Percentiles rank a stretch among this genome's conserved stretches.
Evolutionary conservation across 1,139 yeast genomes (phyloP).

Genomic region (Tardiomyces depauwii): DNA sequence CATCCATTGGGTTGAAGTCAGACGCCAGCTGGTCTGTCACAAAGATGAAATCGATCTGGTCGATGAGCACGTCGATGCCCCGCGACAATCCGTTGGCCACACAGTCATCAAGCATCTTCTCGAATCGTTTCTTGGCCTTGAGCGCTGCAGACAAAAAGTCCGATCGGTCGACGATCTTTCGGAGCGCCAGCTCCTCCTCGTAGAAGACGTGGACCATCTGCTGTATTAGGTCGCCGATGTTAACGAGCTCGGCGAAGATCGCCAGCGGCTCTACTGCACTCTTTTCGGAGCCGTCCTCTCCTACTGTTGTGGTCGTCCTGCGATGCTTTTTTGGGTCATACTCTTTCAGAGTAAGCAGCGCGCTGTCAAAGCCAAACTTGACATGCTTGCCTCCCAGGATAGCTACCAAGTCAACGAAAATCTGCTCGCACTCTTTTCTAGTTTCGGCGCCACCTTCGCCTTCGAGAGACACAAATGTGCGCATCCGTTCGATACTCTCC

Average conservation of each 20-base stretch:
- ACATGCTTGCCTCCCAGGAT: slow-evolving; percentile 65
- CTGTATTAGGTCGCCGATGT: slow-evolving; percentile 82
- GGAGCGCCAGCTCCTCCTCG: slow-evolving; percentile 65
- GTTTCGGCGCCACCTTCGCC: slow-evolving; percentile 24
- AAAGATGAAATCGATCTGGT: slow-evolving; percentile 52
- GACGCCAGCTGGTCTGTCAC: slow-evolving; percentile 41
- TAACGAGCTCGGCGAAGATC: slow-evolving; percentile 79
- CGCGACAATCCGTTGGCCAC: slow-evolving; percentile 89
- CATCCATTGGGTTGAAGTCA: slow-evolving; percentile 36
- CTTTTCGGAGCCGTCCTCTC: slow-evolving; percentile 6
- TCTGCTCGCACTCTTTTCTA: slow-evolving; percentile 34
- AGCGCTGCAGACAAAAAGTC: slow-evolving; percentile 74
- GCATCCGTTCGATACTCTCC: slow-evolving; percentile 26
- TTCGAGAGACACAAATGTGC: slow-evolving; percentile 21
- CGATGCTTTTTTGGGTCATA: slow-evolving; percentile 55
- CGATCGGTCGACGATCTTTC: slow-evolving; percentile 53
- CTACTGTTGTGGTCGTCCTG: slow-evolving; percentile 14
- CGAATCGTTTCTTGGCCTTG: slow-evolving; percentile 71
- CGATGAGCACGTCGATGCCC: slow-evolving; percentile 80
- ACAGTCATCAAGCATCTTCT: slow-evolving; percentile 67
- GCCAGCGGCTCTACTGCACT: slow-evolving; percentile 65
- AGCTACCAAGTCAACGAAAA: slow-evolving; percentile 57
- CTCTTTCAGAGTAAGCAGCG: slow-evolving; percentile 53
- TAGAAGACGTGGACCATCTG: slow-evolving; percentile 91
- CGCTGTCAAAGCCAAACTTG: slow-evolving; percentile 72